A percentile compares a stretch with the other conserved stretches of the same genome.
Conservation (phyloP, 805 yeast species). For the Blastobotrys attinorum region DNA sequence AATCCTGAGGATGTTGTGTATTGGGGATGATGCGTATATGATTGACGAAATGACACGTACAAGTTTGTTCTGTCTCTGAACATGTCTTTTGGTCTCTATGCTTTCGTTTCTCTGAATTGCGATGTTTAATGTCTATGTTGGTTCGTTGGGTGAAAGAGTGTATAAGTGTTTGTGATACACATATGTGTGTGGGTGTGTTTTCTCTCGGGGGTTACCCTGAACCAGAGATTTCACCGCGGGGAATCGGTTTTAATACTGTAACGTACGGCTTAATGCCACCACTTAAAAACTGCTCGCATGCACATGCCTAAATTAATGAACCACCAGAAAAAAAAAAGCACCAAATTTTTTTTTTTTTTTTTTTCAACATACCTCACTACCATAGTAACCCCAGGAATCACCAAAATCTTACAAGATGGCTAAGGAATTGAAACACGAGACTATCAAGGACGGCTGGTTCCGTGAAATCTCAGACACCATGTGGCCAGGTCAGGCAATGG, state of each 20-base stretch:
- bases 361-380: neutral
- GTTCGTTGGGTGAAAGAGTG: neutral
- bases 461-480: constrained; percentile 59
- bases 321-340: neutral
- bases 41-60: constrained; percentile 78
- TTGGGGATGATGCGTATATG: constrained; percentile 62
- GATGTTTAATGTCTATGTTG: neutral
- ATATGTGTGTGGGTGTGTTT: neutral
- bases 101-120: too few relatives aligned
- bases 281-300: neutral
- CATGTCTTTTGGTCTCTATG: too few relatives aligned
- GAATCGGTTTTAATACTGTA: too few relatives aligned
- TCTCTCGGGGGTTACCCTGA: neutral
- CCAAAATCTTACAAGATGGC: constrained; percentile 12
- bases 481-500: constrained; percentile 85
- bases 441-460: constrained; percentile 67
- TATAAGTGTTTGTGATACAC: neutral
- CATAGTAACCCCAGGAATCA: neutral
- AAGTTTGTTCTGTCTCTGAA: constrained; percentile 93
- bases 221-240: too few relatives aligned
- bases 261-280: too few relatives aligned
- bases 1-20: constrained; percentile 26
- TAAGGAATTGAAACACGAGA: constrained; percentile 23
- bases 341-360: neutral
- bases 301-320: too few relatives aligned